These are phyloP conservation scores for Melampsora occidentalis DNA, from an alignment of 1,284 basidiomycete species.

Conservation along the genomic window DNA sequence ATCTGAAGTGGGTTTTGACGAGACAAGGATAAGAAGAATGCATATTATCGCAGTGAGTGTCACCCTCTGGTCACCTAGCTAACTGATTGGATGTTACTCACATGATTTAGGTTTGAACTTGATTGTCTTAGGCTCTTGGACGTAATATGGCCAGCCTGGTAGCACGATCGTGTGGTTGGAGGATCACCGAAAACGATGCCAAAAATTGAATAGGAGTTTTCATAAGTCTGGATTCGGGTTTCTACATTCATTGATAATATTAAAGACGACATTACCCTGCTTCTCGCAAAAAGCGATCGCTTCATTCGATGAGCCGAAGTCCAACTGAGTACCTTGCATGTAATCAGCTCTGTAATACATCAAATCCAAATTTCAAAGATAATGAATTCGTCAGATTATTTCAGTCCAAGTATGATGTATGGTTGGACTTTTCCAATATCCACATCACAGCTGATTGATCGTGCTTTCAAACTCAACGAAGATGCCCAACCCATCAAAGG, in stretches of 20 bases:
- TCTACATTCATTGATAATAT: no score
- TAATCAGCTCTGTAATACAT: slow-evolving; percentile 76
- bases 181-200: neutral
- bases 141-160: slow-evolving; percentile 52
- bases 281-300: slow-evolving; percentile 91
- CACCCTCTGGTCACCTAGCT: slow-evolving; percentile 7
- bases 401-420: neutral
- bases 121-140: slow-evolving; percentile 55
- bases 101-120: slow-evolving; percentile 53
- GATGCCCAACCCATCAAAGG: slow-evolving; percentile 97
- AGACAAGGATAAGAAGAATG: neutral
- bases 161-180: slow-evolving; percentile 43
- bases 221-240: no score
- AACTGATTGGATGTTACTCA: slow-evolving; percentile 30
- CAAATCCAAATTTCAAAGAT: slow-evolving; percentile 15
- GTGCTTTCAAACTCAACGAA: slow-evolving; percentile 59
- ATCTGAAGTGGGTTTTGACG: slow-evolving; percentile 42
- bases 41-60: neutral
- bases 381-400: neutral
- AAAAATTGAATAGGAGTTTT: neutral
- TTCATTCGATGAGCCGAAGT: slow-evolving; percentile 85
- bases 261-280: slow-evolving; percentile 63
- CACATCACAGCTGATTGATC: slow-evolving; percentile 51
- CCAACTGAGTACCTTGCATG: slow-evolving; percentile 85
- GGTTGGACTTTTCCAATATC: no score